Conservation (phyloP, 2,329 filamentous ascomycete species). For the Penicillium crustosum region DNA sequence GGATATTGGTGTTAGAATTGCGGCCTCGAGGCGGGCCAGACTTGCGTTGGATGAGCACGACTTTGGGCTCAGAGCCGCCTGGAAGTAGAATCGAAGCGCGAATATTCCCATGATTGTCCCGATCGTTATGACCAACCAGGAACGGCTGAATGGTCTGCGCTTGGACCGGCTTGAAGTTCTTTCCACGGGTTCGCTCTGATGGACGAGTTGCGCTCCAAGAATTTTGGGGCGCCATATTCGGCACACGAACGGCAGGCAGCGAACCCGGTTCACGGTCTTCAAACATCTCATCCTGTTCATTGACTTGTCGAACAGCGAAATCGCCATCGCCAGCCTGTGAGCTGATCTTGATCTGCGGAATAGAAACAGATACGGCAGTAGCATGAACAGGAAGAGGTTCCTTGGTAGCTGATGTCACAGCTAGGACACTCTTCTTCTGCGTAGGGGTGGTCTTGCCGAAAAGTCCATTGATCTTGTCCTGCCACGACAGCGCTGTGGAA, state of each 20-base stretch:
- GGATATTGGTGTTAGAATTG: slow-evolving; percentile 22
- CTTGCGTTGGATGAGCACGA: slow-evolving; percentile 41
- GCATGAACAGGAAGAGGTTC: slow-evolving; percentile 61
- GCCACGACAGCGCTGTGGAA: slow-evolving; percentile 62
- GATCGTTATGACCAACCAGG: slow-evolving; percentile 42
- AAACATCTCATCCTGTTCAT: slow-evolving; percentile 77
- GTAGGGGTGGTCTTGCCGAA: slow-evolving; percentile 59
- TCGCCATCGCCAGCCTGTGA: slow-evolving; percentile 46
- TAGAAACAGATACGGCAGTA: slow-evolving; percentile 67
- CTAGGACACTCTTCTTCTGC: slow-evolving; percentile 56
- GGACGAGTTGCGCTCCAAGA: slow-evolving; percentile 59
- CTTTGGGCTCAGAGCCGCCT: slow-evolving; percentile 45
- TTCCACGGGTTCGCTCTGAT: slow-evolving; percentile 38
- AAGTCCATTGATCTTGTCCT: slow-evolving; percentile 78
- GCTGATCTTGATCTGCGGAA: slow-evolving; percentile 52
- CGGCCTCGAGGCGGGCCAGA: slow-evolving; percentile 28
- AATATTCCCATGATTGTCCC: slow-evolving; percentile 36
- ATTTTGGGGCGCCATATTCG: slow-evolving; percentile 60
- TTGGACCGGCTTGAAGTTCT: slow-evolving; percentile 57
- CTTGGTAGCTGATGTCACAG: slow-evolving; percentile 67
- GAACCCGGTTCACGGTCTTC: slow-evolving; percentile 80
- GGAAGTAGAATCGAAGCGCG: slow-evolving; percentile 50
- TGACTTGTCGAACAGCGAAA: slow-evolving; percentile 65
- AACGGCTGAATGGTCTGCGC: slow-evolving; percentile 50
- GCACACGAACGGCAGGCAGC: slow-evolving; percentile 68